Evolutionary conservation across 2,329 filamentous ascomycete species (phyloP).

Genomic region (Coniella vitis): DNA sequence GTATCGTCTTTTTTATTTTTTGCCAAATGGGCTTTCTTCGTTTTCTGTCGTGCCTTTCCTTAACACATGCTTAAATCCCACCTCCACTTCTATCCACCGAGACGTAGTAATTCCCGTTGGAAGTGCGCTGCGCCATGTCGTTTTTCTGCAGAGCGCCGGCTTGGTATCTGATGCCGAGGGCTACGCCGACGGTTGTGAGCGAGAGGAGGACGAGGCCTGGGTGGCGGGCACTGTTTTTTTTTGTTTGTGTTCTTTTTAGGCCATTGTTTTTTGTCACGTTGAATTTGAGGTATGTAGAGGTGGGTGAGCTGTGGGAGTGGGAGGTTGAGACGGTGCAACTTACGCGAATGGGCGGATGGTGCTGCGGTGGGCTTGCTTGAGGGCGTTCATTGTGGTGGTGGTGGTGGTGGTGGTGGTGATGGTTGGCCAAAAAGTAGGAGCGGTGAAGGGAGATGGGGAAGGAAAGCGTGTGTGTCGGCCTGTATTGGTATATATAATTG

Average conservation of each 20-base stretch:
- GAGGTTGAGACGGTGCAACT: no score
- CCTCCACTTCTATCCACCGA: slow-evolving; percentile 46
- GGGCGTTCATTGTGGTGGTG: slow-evolving; percentile 12
- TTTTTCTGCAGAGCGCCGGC: slow-evolving; percentile 32
- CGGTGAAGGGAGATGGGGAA: neutral
- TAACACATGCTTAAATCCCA: slow-evolving; percentile 34
- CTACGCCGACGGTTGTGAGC: slow-evolving; percentile 24
- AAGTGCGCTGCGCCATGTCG: slow-evolving; percentile 35
- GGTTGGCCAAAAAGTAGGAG: no score
- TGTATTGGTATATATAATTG: no score
- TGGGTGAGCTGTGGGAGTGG: neutral
- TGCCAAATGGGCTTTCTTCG: neutral
- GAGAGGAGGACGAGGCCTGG: slow-evolving; percentile 31
- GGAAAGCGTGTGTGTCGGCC: no score
- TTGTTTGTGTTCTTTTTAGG: no score
- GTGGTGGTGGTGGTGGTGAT: no score
- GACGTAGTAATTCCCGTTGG: slow-evolving; percentile 36
- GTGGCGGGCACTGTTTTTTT: slow-evolving; percentile 27
- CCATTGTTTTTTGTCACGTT: no score
- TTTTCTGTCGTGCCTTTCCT: no score
- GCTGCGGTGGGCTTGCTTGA: slow-evolving; percentile 11
- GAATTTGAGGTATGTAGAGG: no score
- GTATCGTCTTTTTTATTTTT: neutral
- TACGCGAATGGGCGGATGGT: slow-evolving; percentile 16
- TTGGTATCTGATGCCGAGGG: slow-evolving; percentile 28